Evolutionary conservation across 2,329 filamentous ascomycete species (phyloP), one percentile per base, ranked within the genome.

Genomic region (Fusarium musae): DNA sequence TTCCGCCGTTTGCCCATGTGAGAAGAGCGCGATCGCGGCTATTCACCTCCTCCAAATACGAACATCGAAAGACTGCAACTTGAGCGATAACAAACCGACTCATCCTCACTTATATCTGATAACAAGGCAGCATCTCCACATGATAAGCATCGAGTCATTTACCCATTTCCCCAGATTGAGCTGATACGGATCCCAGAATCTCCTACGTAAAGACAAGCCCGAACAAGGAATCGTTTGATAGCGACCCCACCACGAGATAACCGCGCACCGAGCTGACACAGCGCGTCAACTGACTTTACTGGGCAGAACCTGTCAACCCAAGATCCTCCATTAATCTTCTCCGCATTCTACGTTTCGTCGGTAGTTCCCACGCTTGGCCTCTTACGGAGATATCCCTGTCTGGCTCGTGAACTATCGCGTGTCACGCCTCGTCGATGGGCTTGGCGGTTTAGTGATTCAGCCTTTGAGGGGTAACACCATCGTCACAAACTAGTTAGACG

Each of bases 241-340:
- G 69, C 37, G 59, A 50, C 68, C 61, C 72, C 63, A 66, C 59
- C 50, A 47, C 13, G 44, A 73, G 72, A 74, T 74, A 74, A 75
- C 70, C 70, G 70, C 70, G 70, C 65, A 74, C 70, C 70, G 70
- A 66, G 52, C 34, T 36, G 32, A 63, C 56, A 44, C 57, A 57
- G 46, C 70, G 70, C 61, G 70, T 58, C 70, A 62, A 73, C 23
- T 15, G 16, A 59, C 43, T 28, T 67, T n/a, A 69, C 67, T 71
- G 68, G 68, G 54, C 40, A 47, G 43, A 21, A 36, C 30, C 9
- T 9, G 30, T 58, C 30, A 30, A 21, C 23, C 26, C 34, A 47
- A 44, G 39, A 47, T 58, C 54, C 32, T 40, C 34, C 30, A 15
- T 37, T 28, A 28, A 49, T 46, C 54, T 58, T 58, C 54, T 58